Conservation (phyloP, 352 stramenopile genomes). For the Sclerospora graminicola region DNA sequence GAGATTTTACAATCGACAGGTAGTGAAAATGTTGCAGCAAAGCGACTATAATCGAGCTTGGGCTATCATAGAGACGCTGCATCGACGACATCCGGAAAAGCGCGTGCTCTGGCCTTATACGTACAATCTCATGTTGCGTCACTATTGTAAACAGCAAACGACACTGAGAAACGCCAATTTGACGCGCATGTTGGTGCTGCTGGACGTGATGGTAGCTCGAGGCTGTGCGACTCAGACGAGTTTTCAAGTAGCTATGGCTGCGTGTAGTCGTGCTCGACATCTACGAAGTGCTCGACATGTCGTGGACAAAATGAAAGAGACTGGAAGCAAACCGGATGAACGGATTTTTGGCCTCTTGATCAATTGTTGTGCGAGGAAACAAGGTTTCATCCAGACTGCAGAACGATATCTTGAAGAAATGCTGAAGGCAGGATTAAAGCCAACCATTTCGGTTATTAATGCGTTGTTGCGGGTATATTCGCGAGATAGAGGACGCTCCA, state of each 20-base stretch:
- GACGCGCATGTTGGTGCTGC: constrained; percentile 30
- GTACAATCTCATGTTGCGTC: constrained; percentile 51
- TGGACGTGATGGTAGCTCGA: constrained; percentile 39
- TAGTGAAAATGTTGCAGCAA: constrained; percentile 22
- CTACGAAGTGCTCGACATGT: constrained; percentile 28
- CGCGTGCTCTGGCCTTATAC: constrained; percentile 28
- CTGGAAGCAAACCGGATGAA: constrained; percentile 15
- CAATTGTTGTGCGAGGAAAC: constrained; percentile 45
- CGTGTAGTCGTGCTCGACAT: constrained; percentile 38
- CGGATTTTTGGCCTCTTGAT: constrained; percentile 54
- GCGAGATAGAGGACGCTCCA: constrained; percentile 21
- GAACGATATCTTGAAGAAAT: constrained; percentile 41
- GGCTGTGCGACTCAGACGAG: constrained; percentile 31
- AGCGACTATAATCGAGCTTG: constrained; percentile 20
- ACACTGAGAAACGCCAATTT: constrained; percentile 22
- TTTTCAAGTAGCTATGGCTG: constrained; percentile 65
- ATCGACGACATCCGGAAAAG: constrained; percentile 9
- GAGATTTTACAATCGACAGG: constrained; percentile 35
- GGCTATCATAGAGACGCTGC: constrained; percentile 20
- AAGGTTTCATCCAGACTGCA: constrained; percentile 21
- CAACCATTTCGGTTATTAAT: constrained; percentile 38
- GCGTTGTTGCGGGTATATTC: constrained; percentile 55
- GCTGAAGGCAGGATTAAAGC: constrained; percentile 22
- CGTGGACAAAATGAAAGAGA: constrained; percentile 32
- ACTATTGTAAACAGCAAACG: constrained; percentile 30